These are phyloP conservation scores for Plasmodium gonderi DNA, from an alignment of 169 alveolate genomes.

Conservation along the genomic window DNA sequence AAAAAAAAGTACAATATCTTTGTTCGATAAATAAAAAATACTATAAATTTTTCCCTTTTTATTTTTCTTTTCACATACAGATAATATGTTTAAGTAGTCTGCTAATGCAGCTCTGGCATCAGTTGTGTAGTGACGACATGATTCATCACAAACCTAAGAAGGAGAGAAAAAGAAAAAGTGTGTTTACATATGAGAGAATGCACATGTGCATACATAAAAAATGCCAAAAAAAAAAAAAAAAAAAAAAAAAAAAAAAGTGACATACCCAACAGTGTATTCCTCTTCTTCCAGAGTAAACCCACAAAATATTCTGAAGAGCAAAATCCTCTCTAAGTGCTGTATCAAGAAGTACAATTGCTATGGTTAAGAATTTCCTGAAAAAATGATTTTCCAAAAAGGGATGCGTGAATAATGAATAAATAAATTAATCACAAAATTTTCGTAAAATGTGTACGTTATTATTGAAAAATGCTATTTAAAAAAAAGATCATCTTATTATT, in stretches of 20 bases:
- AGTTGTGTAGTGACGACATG: constrained; percentile 62
- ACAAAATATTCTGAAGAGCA: constrained; percentile 93
- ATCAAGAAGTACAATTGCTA: constrained; percentile 86
- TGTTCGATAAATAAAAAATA: not conserved
- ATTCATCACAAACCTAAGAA: constrained; percentile 53
- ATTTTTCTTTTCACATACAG: constrained; percentile 13
- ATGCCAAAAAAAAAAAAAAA: not conserved
- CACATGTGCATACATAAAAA: not conserved
- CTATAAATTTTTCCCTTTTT: not conserved
- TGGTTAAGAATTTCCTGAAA: constrained; percentile 84
- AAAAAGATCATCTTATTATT: not conserved
- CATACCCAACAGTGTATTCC: constrained; percentile 99
- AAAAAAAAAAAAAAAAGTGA: constrained; percentile 70
- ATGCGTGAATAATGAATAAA: not conserved
- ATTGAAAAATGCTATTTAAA: not conserved
- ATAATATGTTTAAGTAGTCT: constrained; percentile 61
- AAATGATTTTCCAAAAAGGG: not conserved
- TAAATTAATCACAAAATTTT: not conserved
- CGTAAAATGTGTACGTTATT: not conserved
- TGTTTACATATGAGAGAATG: not conserved
- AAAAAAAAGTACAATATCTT: not conserved
- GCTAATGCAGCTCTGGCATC: constrained; percentile 70
- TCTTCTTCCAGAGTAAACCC: constrained; percentile 99
- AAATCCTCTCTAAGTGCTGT: constrained; percentile 93
- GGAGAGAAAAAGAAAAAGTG: not conserved